phyloP scores from a whole-genome alignment of 2,329 filamentous ascomycete genomes.

The Hymenoscyphus repandus region DNA sequence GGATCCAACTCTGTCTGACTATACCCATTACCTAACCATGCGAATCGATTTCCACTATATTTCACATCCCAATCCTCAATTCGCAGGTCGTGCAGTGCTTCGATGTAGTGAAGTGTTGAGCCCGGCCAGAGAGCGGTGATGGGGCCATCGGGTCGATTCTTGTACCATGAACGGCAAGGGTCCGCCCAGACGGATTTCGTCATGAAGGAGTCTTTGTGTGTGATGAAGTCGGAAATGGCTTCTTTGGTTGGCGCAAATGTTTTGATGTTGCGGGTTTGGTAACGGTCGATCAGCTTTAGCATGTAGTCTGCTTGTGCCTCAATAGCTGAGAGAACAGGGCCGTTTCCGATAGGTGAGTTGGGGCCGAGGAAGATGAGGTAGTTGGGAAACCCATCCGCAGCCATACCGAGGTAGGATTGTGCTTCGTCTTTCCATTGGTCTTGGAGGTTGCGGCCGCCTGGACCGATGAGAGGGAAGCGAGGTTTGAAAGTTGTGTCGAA shows the following conservation, averaged over 20 bases:
- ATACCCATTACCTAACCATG: conserved; percentile 37
- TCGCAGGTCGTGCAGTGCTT: conserved; percentile 40
- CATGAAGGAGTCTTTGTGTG: conserved; percentile 41
- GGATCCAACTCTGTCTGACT: conserved; percentile 37
- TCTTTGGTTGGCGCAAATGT: conserved; percentile 40
- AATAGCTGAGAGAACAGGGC: conserved; percentile 38
- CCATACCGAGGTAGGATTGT: conserved; percentile 19
- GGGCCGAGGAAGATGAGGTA: conserved; percentile 34
- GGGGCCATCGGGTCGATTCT: conserved; percentile 29
- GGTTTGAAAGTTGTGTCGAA: conserved; percentile 35
- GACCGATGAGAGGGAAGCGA: conserved; percentile 22
- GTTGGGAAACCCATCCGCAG: conserved; percentile 16
- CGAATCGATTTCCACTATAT: conserved; percentile 35
- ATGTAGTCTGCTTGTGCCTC: conserved; percentile 46
- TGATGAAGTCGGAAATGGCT: conserved; percentile 46
- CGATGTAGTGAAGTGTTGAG: conserved; percentile 44
- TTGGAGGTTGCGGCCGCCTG: conserved; percentile 12
- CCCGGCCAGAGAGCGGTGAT: conserved; percentile 39
- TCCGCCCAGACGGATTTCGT: conserved; percentile 41
- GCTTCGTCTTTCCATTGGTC: conserved; percentile 20
- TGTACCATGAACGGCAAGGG: conserved; percentile 40
- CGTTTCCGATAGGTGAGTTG: conserved; percentile 38
- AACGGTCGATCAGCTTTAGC: conserved; percentile 44
- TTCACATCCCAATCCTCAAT: conserved; percentile 43
- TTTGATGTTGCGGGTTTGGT: conserved; percentile 42